These are phyloP conservation scores for Agroathelia rolfsii DNA, from an alignment of 1,284 basidiomycete genomes.

Conservation along the genomic window DNA sequence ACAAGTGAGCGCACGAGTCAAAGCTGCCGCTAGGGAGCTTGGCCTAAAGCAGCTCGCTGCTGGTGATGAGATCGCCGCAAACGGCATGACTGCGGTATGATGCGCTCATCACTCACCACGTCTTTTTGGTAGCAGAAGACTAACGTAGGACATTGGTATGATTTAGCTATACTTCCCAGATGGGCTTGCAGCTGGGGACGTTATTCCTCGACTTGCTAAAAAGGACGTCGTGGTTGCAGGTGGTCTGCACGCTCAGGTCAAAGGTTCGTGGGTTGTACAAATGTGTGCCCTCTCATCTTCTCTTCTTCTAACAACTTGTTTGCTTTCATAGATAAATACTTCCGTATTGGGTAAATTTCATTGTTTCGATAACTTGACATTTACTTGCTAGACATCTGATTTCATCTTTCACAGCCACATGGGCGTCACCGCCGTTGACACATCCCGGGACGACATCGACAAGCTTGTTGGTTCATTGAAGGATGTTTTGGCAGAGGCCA, in stretches of 20 bases:
- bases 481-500: conserved; percentile 48
- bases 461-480: conserved; percentile 62
- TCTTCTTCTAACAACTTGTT: conserved; percentile 8
- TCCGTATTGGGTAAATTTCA: conserved; percentile 58
- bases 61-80: conserved; percentile 58
- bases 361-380: conserved; percentile 16
- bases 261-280: conserved; percentile 46
- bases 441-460: conserved; percentile 66
- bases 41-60: conserved; percentile 71
- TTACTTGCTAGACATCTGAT: too few relatives aligned
- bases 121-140: conserved; percentile 1
- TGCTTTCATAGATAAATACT: conserved; percentile 53
- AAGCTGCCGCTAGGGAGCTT: conserved; percentile 56
- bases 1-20: conserved; percentile 66
- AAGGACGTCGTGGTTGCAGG: conserved; percentile 81
- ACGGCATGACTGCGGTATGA: conserved; percentile 84
- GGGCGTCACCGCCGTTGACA: conserved; percentile 76
- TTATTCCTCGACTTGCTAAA: conserved; percentile 61
- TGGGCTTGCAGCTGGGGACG: conserved; percentile 62
- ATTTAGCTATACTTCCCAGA: conserved; percentile 67
- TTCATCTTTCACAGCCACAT: conserved; percentile 87
- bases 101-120: not conserved
- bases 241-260: conserved; percentile 82
- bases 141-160: too few relatives aligned
- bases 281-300: too few relatives aligned